Percentiles rank a stretch among this genome's conserved stretches.
Conservation (phyloP, 2,329 filamentous ascomycete genomes). For the Aspergillus sp. region DNA sequence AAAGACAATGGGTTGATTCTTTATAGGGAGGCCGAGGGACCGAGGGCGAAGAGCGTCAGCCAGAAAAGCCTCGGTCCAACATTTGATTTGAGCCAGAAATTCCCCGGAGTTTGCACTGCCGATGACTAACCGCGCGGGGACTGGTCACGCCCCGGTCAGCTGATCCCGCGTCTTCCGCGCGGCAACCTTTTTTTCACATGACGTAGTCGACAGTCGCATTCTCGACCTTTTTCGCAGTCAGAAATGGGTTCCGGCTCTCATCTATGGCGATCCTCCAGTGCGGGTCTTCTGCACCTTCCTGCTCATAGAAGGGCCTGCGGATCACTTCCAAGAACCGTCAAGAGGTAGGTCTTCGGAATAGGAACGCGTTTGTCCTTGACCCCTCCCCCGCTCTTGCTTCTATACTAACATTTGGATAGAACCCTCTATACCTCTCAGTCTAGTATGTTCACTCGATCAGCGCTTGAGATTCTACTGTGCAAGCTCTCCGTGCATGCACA, state of each 20-base stretch:
- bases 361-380: background rate
- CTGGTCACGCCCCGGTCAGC: background rate
- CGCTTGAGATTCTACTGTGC: background rate
- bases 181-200: background rate
- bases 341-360: slow-evolving; percentile 18
- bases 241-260: background rate
- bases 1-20: slow-evolving; percentile 7
- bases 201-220: background rate
- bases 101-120: background rate
- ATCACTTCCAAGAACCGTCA: slow-evolving; percentile 8
- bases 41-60: slow-evolving; percentile 10
- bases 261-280: background rate
- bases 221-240: background rate
- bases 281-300: background rate
- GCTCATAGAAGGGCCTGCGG: slow-evolving; percentile 1
- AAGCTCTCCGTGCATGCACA: background rate
- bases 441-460: background rate
- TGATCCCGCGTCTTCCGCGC: slow-evolving; percentile 1
- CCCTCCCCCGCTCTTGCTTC: background rate
- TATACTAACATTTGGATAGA: slow-evolving; percentile 16
- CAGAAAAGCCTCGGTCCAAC: slow-evolving; percentile 13
- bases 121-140: slow-evolving; percentile 11
- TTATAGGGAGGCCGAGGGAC: slow-evolving; percentile 5
- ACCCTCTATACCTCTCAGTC: background rate
- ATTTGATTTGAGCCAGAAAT: slow-evolving; percentile 2